These are phyloP conservation scores for Chenopodium berlandieri DNA, from an alignment of 148 eudicot species.

Conservation along the genomic window DNA sequence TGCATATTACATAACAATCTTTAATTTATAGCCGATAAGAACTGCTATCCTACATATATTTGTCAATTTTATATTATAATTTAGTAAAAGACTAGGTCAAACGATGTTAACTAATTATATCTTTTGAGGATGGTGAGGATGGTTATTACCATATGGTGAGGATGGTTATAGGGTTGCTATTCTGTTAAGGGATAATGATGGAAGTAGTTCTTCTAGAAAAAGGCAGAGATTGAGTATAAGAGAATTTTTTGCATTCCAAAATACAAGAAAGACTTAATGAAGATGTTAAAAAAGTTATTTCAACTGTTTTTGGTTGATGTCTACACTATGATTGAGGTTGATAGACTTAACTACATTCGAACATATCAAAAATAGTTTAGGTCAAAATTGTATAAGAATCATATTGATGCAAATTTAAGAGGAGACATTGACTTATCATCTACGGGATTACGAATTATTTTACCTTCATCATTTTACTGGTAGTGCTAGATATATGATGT, in stretches of 20 bases:
- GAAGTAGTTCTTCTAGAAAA: not conserved
- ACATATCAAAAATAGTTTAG: not conserved
- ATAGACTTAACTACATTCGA: not conserved
- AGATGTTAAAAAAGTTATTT: not conserved
- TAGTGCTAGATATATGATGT: not conserved
- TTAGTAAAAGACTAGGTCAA: too few relatives aligned
- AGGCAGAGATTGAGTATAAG: not conserved
- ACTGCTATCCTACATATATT: too few relatives aligned
- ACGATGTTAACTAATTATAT: too few relatives aligned
- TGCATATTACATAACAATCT: too few relatives aligned
- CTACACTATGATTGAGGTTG: not conserved
- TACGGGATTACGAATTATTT: not conserved
- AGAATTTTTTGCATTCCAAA: not conserved
- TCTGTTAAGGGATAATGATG: not conserved
- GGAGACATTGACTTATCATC: not conserved
- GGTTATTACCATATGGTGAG: not conserved
- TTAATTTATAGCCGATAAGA: too few relatives aligned
- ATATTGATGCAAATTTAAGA: not conserved
- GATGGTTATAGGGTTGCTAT: not conserved
- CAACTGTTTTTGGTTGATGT: slow-evolving; percentile 1
- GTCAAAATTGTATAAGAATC: not conserved
- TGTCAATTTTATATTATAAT: too few relatives aligned
- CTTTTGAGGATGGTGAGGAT: too few relatives aligned
- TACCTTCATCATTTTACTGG: not conserved
- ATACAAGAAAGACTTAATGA: not conserved